Base-by-base conservation (phyloP, 805 yeast genomes). In the Nakazawaea siamensis region DNA sequence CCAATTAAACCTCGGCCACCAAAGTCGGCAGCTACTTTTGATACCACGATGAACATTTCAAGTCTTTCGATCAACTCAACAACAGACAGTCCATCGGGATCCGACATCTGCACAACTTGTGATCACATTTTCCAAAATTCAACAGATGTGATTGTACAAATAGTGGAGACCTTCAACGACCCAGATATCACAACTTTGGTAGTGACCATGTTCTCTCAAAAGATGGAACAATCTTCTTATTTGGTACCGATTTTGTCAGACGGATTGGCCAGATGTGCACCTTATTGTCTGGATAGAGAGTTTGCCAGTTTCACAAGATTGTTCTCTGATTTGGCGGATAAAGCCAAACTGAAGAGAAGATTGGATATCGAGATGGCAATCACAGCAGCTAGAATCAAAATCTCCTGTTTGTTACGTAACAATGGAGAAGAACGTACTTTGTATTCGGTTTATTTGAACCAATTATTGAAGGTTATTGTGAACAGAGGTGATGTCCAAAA, bases 191-290 rank as follows among this genome's bases (percentile, higher is more conserved):
- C 82, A 13, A 77, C 82, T 3, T 66, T 92, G 43, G 78, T 94
- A 0, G 76, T 84, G 11, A 80, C 95, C 0, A 76, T 92, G 25
- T 64, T 92, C 38, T 74, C 84, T 11, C 97, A 88, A 52, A 88
- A 87, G 49, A 62, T 78, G 4, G 64, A 59, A 27, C 55, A 57
- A 14, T 69, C 77, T 14, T 58, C 71, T 12, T 69, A 70, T 16
- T 59, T 77, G 30, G 82, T 80, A 27, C 57, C 61, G 2, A 52
- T 69, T 20, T 67, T 84, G 27, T 57, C 84, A 18, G 60, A 67
- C 25, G 88, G 87, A 0, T 61, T 84, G 26, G 70, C 80, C 1
- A 64, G 67, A 8, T 67, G 86, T 45, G 78, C 85, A 4, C 71
- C 76, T 2, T 64, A 55, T 30, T 68, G 80, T 40, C 70, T 78